These are phyloP conservation scores for Crithidia sp. DNA, from an alignment of 208 protist species.

Conservation along the genomic window DNA sequence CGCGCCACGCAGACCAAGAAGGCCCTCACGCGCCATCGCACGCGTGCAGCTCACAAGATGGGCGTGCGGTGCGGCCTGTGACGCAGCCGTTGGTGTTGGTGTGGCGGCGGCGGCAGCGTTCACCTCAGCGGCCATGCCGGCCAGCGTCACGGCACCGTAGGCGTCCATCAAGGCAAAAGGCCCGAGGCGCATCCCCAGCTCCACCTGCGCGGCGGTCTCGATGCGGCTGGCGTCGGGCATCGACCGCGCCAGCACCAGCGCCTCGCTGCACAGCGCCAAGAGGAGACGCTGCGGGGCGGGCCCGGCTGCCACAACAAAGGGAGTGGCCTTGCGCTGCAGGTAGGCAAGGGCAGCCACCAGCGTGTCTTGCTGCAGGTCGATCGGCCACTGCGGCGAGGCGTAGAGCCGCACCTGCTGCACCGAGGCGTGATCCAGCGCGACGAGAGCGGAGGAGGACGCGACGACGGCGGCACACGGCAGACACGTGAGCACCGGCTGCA, in stretches of 20 bases:
- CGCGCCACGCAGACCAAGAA: conserved; percentile 30
- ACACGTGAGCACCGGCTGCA: conserved; percentile 24
- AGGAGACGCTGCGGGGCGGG: conserved; percentile 51
- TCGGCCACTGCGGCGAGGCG: conserved; percentile 44
- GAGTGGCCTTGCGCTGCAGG: conserved; percentile 40
- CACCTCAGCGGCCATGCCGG: conserved; percentile 44
- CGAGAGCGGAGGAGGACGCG: conserved; percentile 46
- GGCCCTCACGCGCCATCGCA: conserved; percentile 50
- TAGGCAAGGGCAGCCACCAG: conserved; percentile 60
- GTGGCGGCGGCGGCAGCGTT: background rate
- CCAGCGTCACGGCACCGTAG: conserved; percentile 38
- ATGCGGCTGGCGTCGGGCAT: conserved; percentile 33
- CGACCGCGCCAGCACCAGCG: conserved; percentile 32
- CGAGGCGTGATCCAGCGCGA: conserved; percentile 26
- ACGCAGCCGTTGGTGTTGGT: background rate
- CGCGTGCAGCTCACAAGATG: conserved; percentile 24
- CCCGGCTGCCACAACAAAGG: conserved; percentile 57
- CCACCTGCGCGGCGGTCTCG: conserved; percentile 44
- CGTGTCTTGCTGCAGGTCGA: conserved; percentile 49
- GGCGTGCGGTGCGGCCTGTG: background rate
- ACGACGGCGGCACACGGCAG: conserved; percentile 60
- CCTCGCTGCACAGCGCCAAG: conserved; percentile 48
- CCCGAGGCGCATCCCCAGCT: conserved; percentile 51
- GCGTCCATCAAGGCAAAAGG: conserved; percentile 62
- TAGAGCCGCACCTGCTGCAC: conserved; percentile 77